Percentiles rank a stretch among this genome's conserved stretches.
Evolutionary conservation across 495 filamentous ascomycete species (phyloP).

Genomic region (Neurospora cerealis): DNA sequence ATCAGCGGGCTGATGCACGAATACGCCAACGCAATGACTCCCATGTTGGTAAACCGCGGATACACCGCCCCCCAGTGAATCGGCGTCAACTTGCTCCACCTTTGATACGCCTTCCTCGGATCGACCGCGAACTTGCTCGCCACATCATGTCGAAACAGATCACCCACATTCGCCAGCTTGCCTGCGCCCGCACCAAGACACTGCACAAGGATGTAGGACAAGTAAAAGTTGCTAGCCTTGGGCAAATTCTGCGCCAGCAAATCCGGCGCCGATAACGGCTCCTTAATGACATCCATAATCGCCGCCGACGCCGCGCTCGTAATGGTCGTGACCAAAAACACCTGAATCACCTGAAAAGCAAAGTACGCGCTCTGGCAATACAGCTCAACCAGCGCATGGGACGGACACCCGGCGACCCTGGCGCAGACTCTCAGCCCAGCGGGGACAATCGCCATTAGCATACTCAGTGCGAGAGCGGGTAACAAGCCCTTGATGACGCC

Average conservation of each 20-base stretch:
- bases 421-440: slow-evolving; percentile 60
- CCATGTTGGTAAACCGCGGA: slow-evolving; percentile 65
- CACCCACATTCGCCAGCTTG: slow-evolving; percentile 47
- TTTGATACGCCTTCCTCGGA: slow-evolving; percentile 65
- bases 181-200: slow-evolving; percentile 62
- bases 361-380: slow-evolving; percentile 90
- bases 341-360: slow-evolving; percentile 87
- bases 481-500: slow-evolving; percentile 73
- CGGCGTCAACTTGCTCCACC: slow-evolving; percentile 53
- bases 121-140: slow-evolving; percentile 57
- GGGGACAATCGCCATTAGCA: slow-evolving; percentile 73
- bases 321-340: slow-evolving; percentile 79
- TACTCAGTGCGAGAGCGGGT: slow-evolving; percentile 61
- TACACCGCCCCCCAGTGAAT: slow-evolving; percentile 60
- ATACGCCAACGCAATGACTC: slow-evolving; percentile 60
- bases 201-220: slow-evolving; percentile 81
- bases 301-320: slow-evolving; percentile 59
- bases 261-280: slow-evolving; percentile 49
- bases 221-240: slow-evolving; percentile 79
- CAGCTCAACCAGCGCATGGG: slow-evolving; percentile 68
- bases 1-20: slow-evolving; percentile 86
- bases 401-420: slow-evolving; percentile 69
- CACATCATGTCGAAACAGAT: slow-evolving; percentile 47
- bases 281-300: slow-evolving; percentile 44
- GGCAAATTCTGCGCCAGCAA: slow-evolving; percentile 68